Conservation (phyloP, 805 yeast species). For the Suhomyces canberraensis region DNA sequence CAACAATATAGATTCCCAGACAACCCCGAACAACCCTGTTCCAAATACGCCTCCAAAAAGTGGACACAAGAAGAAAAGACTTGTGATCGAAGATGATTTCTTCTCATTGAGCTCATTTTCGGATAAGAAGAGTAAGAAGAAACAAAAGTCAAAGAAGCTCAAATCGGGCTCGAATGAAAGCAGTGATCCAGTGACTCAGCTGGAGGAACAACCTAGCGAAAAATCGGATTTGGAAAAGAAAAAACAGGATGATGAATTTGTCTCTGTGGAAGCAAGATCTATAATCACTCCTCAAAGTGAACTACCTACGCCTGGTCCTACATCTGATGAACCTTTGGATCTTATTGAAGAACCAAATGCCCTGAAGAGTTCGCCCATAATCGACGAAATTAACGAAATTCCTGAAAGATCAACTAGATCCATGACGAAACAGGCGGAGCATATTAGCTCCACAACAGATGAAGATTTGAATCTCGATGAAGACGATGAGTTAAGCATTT, state of each 20-base stretch:
- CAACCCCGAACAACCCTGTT: not conserved
- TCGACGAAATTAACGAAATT: no score
- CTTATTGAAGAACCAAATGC: not conserved
- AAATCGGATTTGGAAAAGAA: not conserved
- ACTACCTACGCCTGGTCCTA: not conserved
- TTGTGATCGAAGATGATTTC: constrained; percentile 13
- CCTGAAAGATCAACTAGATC: not conserved
- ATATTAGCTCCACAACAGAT: not conserved
- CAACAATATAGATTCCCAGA: not conserved
- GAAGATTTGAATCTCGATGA: constrained; percentile 3
- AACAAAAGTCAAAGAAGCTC: constrained; percentile 6
- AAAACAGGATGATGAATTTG: not conserved
- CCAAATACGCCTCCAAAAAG: not conserved
- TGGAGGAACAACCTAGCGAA: not conserved
- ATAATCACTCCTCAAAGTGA: not conserved
- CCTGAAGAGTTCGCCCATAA: no score
- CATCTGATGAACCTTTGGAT: not conserved
- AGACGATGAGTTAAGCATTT: constrained; percentile 13
- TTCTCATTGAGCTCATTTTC: constrained; percentile 11
- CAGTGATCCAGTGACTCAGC: not conserved
- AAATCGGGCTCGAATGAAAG: not conserved
- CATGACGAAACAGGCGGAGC: not conserved
- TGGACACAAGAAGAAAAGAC: constrained; percentile 10
- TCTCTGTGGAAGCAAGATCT: not conserved
- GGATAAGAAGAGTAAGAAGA: constrained; percentile 6